These are phyloP conservation scores for Talaromyces wortmannii DNA, from an alignment of 495 filamentous ascomycete genomes.

Conservation along the genomic window DNA sequence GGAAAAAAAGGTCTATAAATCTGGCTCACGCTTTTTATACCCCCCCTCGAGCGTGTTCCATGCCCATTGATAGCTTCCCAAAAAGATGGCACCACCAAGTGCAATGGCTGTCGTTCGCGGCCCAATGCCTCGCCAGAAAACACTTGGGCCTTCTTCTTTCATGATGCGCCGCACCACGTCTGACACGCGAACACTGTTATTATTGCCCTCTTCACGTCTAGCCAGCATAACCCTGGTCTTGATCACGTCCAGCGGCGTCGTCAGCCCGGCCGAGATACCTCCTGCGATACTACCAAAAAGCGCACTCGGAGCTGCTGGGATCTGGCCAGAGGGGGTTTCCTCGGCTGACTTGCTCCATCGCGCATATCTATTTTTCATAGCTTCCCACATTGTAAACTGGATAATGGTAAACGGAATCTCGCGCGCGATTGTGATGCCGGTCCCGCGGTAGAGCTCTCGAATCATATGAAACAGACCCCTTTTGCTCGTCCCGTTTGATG, in stretches of 20 bases:
- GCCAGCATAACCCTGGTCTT: slow-evolving; percentile 96
- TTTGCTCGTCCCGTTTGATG: slow-evolving; percentile 21
- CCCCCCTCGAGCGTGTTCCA: slow-evolving; percentile 58
- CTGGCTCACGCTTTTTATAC: neutral
- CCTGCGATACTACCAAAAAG: slow-evolving; percentile 81
- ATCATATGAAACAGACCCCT: slow-evolving; percentile 53
- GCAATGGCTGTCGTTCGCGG: slow-evolving; percentile 92
- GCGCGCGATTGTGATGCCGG: slow-evolving; percentile 83
- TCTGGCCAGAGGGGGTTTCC: slow-evolving; percentile 15
- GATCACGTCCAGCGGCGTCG: slow-evolving; percentile 91
- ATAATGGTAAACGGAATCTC: slow-evolving; percentile 97
- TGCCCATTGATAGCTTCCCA: slow-evolving; percentile 93
- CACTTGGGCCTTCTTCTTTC: slow-evolving; percentile 60
- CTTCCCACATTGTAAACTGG: slow-evolving; percentile 97
- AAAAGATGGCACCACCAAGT: slow-evolving; percentile 85
- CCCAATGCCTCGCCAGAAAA: slow-evolving; percentile 84
- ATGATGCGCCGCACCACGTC: slow-evolving; percentile 60
- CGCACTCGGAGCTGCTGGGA: slow-evolving; percentile 72
- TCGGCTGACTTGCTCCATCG: slow-evolving; percentile 10
- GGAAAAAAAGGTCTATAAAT: neutral
- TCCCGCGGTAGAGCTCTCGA: slow-evolving; percentile 83
- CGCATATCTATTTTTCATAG: slow-evolving; percentile 59
- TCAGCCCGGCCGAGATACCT: slow-evolving; percentile 78
- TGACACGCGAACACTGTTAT: slow-evolving; percentile 44
- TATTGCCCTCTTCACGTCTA: slow-evolving; percentile 26